Base-by-base conservation (phyloP, 305 asterid genomes). In the Fraxinus greggii region DNA sequence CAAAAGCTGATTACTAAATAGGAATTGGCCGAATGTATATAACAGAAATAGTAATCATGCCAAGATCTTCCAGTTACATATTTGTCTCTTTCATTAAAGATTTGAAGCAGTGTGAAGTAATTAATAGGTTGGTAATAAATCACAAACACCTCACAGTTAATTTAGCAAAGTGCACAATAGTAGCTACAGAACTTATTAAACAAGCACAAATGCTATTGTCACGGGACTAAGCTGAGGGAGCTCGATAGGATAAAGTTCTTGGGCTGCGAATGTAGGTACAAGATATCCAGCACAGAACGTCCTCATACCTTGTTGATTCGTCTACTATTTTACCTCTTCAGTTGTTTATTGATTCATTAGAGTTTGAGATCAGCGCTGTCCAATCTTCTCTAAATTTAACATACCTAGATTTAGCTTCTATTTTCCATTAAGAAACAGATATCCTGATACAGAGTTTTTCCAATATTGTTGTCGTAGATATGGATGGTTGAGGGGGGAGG, bases 1-100 rank as follows among this genome's bases (percentile, higher is more conserved):
- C 61, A 51, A 72, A 76, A 73, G 78, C 61, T 77, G 79, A 79
- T 81, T 23, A 78, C 75, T 82, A 81, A 73, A 54, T 38, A 12
- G 45, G 51, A 78, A 78, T 31, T 36, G 54, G n/a, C 21, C 6
- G 35, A 72, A 54, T 70, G 26, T 19, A 38, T 6, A 7, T 42
- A 40, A 7, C 33, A 59, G 13, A n/a, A 63, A 3, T 40, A 7
- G 5, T 5, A 5, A 3, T 48, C 72, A 6, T 3, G 17, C 23
- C 3, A 29, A 45, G 24, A 79, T 13, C 13, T n/a, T 29, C n/a
- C 33, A 24, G 19, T 67, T 67, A 28, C 19, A 67, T 28, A 12
- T 65, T 10, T 65, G 72, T 65, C 17, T 65, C 72, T 23, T 65
- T 23, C 2, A 26, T 65, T 26, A 65, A 65, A 12, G 17, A 67